Evolutionary conservation across 768 basidiomycete species (phyloP).

Genomic region (Macrolepiota fuliginosa): DNA sequence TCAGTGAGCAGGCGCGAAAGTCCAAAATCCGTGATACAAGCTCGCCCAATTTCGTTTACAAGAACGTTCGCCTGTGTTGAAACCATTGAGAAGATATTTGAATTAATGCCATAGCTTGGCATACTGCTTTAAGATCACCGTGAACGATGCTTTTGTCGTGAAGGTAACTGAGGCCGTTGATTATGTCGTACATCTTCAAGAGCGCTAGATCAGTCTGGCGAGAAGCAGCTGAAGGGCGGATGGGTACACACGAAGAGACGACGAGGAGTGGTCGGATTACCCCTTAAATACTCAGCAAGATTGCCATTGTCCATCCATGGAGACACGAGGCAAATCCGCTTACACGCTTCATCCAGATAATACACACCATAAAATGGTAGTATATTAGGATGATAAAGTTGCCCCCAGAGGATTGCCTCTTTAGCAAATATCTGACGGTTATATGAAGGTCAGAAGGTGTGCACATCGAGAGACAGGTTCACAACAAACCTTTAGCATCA

Average conservation of each 20-base stretch:
- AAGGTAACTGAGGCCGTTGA: neutral
- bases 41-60: neutral
- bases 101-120: neutral
- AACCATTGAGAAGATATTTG: neutral
- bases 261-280: neutral
- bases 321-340: conserved; percentile 10
- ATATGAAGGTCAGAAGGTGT: neutral
- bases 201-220: neutral
- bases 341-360: neutral
- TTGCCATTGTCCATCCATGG: conserved; percentile 16
- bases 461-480: no score
- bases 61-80: neutral
- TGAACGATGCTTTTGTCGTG: neutral
- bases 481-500: neutral
- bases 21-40: neutral
- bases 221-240: neutral
- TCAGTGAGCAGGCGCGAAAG: neutral
- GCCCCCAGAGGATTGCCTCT: conserved; percentile 9
- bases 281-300: conserved; percentile 1
- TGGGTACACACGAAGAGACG: neutral
- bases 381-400: conserved; percentile 5
- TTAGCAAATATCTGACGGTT: neutral
- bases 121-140: neutral
- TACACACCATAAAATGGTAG: conserved; percentile 10
- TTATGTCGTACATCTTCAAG: neutral